Base-by-base conservation (phyloP, 1,284 basidiomycete species). In the Rhodotorula sp. region DNA sequence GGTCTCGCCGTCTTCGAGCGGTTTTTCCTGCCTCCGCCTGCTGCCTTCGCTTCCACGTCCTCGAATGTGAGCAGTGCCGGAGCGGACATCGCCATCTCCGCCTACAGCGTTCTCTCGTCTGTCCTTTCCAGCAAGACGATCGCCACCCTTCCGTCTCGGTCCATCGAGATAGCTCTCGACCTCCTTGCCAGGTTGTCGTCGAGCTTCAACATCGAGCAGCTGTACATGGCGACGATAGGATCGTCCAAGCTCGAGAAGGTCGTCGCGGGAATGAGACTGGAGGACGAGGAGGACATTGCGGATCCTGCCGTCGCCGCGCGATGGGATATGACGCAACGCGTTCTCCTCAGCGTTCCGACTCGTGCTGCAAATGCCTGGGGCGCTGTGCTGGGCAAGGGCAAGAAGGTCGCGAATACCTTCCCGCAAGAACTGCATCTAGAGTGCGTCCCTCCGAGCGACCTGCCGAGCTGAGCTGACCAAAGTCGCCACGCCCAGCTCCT, bases 251-350 rank as follows among this genome's bases (percentile, higher is more conserved):
- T 27, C 7, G 34, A 10, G 39, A 44, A 15, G 13, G 13, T 13
- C 34, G 24, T n/a, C 24, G 24, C 7, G 0, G 10, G 20, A n/a
- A 24, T 7, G 59, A 34, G 4, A 24, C 13, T 32, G 13, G 56
- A 53, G 3, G 56, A 57, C 70, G 78, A 61, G 73, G 74, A 60
- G 81, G 81, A 70, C 78, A 79, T 62, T 77, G 79, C 47, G 71
- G 84, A 48, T 73, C 80, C 64, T 13, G 48, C 62, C 9, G 48
- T 32, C 13, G 6, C 63, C 2, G 52, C 59, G 22, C 24, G 54
- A 29, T 92, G 90, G 90, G 88, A 89, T 72, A 87, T 89, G 72
- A 86, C 83, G 73, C 84, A 91, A 29, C 84, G 84, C n/a, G 84
- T 85, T 71, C 67, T 87, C 17, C 80, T 86, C 55, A 82, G 85